Evolutionary conservation across 345 rosid species (phyloP), one percentile per base, ranked within the genome.

Genomic region (Euphorbia lathyris): DNA sequence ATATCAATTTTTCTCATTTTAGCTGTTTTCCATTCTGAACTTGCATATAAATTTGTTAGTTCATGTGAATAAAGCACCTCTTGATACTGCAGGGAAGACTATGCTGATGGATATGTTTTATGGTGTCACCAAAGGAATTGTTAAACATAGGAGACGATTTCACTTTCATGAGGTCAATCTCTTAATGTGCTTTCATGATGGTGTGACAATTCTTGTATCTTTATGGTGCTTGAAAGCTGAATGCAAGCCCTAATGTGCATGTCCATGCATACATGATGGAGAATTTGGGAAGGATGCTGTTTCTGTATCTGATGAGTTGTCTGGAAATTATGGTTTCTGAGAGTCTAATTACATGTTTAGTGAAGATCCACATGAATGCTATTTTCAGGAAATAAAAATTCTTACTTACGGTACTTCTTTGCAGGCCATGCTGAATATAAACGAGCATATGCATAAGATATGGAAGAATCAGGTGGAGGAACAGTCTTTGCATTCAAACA

Each of bases 101-200:
- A 93, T 93, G 97, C 77, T 93, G 56, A 91, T 93, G 98, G 98
- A 91, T 79, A 89, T 93, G 98, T 93, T 93, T 84, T 91, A 91
- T 76, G 78, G 87, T 25, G 82, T 88, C 38, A 88, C 91, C 55
- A 82, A 83, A 65, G 92, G 90, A 67, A 72, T 89, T 61, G 81
- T 87, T 6, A 88, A 84, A 76, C 96, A 88, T 77, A 67, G 94
- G 62, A 80, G 77, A 70, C 81, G 98, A 70, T 81, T 86, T 74
- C 98, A 93, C 76, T 91, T 93, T 71, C 97, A 93, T 77, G 93
- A 89, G 92, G 98, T 89, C 73, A 72, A 68, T 67, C 65, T 74
- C 45, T 67, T 48, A 27, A 42, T 73, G 38, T 75, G 50, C 47
- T 74, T 38, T 68, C 51, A 11, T 68, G 59, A 43, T 60, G 40